Base-by-base conservation (phyloP, 495 filamentous ascomycete species). In the Thozetella sp. region DNA sequence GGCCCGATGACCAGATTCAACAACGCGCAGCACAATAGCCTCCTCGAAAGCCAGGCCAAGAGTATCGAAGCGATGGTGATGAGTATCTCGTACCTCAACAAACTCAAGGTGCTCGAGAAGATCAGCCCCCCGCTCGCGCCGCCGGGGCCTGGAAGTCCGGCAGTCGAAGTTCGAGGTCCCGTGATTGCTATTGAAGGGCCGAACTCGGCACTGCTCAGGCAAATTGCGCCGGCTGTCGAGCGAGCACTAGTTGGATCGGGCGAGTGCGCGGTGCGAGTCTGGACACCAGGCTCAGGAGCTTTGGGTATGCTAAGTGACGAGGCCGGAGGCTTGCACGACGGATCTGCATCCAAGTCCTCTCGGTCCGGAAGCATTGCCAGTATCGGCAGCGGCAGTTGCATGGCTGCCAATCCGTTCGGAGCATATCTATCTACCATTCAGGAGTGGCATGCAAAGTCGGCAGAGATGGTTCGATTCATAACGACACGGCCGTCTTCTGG, bases 131-230 rank as follows among this genome's bases (percentile, higher is more conserved):
- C 71, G 0, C 76, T 93, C 2, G 72, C 75, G n/a, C 72, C 61
- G 24, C 79, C 66, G 13, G 73, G 75, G 64, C 71, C 72, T 17
- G 73, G 72, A 30, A 74, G 72, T n/a, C 78, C 72, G 9, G 63
- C 73, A 10, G 71, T 67, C 30, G 74, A 73, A 55, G 71, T 79
- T 23, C 83, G 93, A 43, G 93, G 96, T 0, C 83, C 91, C 1
- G 82, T 97, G 24, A 87, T 98, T 51, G 88, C 91, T 0, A 72
- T 99, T 22, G 95, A 99, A 68, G 92, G 93, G 15, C 75, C 88
- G 22, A 82, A 90, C 53, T 65, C 71, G 2, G 62, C 69, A 1
- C 65, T 88, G 13, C 75, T 90, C 12, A 76, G 78, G 46, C 69
- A 76, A 4, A 80, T 92, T 6, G 79, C 85, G 1, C 70, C 77